Evolutionary conservation across 805 yeast genomes (phyloP), one percentile per base, ranked within the genome.

Genomic region (Myxozyma geophila): DNA sequence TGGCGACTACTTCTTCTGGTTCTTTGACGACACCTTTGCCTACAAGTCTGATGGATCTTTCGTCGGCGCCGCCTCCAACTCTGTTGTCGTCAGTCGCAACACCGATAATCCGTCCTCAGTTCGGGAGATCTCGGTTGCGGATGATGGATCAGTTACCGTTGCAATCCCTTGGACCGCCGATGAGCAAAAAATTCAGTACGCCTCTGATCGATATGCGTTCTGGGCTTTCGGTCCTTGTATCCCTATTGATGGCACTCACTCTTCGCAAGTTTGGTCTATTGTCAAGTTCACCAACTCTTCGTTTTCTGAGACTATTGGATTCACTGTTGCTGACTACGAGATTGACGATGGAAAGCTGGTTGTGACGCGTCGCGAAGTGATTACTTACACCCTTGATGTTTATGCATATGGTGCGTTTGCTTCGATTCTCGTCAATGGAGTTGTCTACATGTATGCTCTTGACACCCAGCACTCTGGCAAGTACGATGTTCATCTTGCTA

Each of bases 21-120:
- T 65, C 52, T 65, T 65, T 37, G 64, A 59, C 54, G 68, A 65
- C 60, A 28, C 68, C 35, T 54, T 55, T 33, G 68, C 49, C 21
- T 63, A 59, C 53, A 40, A 35, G 39, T 17, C 36, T 10, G 61
- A 47, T 33, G 67, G 62, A 23, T 17, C 48, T 2, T 64, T 63
- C 33, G 61, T 52, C n/a, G 67, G 67, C 46, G 62, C 62, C 3
- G 64, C 68, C 12, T 50, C 59, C 19, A 65, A 65, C 57, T 63
- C 67, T 15, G 33, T 63, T 23, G 58, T 57, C 40, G 44, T 64
- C 21, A 58, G 62, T 15, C 19, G 36, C 13, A 33, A 41, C 15
- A 19, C 43, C 8, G 46, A 40, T 8, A 13, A 54, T 17, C 61
- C 64, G 19, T 33, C 63, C 5, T 6, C 48, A 17, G 49, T 65